Evolutionary conservation across 768 basidiomycete genomes (phyloP).

Genomic region (Paxillus involutus): DNA sequence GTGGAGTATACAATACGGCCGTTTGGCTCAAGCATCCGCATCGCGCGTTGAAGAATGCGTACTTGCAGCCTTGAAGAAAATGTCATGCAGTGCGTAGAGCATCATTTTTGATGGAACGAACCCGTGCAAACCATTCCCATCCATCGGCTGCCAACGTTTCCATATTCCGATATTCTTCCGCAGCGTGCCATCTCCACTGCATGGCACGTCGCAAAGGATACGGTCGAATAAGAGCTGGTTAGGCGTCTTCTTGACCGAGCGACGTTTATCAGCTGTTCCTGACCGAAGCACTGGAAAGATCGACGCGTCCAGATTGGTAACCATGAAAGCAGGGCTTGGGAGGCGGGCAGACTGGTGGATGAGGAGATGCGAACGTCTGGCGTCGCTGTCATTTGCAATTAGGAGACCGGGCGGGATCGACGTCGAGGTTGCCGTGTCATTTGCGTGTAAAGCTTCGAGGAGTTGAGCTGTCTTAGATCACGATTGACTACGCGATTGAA

Average conservation of each 20-base stretch:
- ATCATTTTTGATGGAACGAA: constrained; percentile 34
- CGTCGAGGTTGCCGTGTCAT: constrained; percentile 61
- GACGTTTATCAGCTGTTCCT: constrained; percentile 21
- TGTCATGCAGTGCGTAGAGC: background rate
- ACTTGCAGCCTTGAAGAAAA: constrained; percentile 69
- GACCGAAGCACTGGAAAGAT: constrained; percentile 68
- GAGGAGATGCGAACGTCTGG: constrained; percentile 91
- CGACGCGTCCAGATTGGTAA: constrained; percentile 95
- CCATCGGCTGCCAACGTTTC: constrained; percentile 86
- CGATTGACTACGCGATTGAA: background rate
- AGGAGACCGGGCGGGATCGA: constrained; percentile 82
- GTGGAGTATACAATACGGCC: constrained; percentile 97
- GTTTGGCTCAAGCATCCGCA: constrained; percentile 78
- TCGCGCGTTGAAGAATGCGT: constrained; percentile 89
- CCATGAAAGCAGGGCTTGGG: constrained; percentile 88
- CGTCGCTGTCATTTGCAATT: constrained; percentile 93
- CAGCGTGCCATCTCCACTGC: constrained; percentile 95
- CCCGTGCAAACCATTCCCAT: constrained; percentile 91
- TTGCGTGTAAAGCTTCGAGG: constrained; percentile 89
- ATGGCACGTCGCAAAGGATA: constrained; percentile 96
- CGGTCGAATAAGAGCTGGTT: constrained; percentile 80
- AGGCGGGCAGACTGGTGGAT: constrained; percentile 97
- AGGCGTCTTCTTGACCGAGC: constrained; percentile 36
- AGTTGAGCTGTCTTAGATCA: constrained; percentile 81
- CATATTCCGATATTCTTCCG: constrained; percentile 95